Evolutionary conservation across 495 filamentous ascomycete genomes (phyloP).

Genomic region (Penicillium herquei): DNA sequence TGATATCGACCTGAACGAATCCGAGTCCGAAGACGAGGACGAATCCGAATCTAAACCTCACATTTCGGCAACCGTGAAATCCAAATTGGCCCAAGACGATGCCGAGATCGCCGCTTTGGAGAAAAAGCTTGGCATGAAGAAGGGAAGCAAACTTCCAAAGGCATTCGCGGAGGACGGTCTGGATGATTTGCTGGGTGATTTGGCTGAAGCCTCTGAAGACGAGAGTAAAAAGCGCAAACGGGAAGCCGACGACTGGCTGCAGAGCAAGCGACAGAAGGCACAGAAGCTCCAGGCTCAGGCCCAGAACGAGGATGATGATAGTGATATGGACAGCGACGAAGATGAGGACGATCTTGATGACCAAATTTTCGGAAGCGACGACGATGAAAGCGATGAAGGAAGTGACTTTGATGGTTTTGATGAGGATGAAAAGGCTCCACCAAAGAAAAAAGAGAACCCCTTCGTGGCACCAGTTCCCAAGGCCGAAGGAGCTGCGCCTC

Average conservation of each 20-base stretch:
- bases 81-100: conserved; percentile 70
- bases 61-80: conserved; percentile 58
- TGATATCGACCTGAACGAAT: conserved; percentile 15
- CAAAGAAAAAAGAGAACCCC: conserved; percentile 58
- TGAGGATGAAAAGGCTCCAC: conserved; percentile 27
- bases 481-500: conserved; percentile 20
- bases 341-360: conserved; percentile 30
- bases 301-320: conserved; percentile 20
- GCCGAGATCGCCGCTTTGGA: conserved; percentile 86
- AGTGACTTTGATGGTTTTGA: conserved; percentile 43
- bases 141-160: conserved; percentile 70
- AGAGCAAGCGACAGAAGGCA: conserved; percentile 65
- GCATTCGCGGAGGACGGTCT: conserved; percentile 83
- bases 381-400: conserved; percentile 27
- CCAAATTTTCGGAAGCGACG: conserved; percentile 24
- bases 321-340: conserved; percentile 28
- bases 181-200: conserved; percentile 71
- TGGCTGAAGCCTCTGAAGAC: conserved; percentile 53
- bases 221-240: conserved; percentile 53
- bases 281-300: conserved; percentile 32
- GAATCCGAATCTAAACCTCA: conserved; percentile 6
- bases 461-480: conserved; percentile 55
- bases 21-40: conserved; percentile 14
- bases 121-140: conserved; percentile 82
- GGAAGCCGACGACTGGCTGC: conserved; percentile 56